Evolutionary conservation across 2,329 filamentous ascomycete species (phyloP).

Genomic region (Pestalotiopsis sp.): DNA sequence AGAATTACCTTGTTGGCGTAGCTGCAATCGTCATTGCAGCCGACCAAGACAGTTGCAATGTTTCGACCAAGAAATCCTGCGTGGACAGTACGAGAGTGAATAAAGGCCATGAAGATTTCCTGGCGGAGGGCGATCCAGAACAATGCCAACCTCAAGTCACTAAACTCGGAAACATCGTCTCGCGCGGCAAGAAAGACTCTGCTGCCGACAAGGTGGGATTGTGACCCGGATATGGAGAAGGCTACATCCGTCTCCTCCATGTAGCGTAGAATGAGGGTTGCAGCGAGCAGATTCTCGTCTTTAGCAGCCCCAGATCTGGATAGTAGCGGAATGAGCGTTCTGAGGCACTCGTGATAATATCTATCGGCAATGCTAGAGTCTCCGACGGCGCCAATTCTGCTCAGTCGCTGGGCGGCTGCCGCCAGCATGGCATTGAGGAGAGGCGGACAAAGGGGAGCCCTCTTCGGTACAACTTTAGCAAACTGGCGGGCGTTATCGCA

Average conservation of each 20-base stretch:
- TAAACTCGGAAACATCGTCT: background rate
- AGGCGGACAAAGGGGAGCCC: background rate
- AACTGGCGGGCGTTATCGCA: constrained; percentile 5
- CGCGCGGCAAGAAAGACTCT: constrained; percentile 2
- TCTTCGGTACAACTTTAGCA: background rate
- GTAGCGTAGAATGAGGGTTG: constrained; percentile 1
- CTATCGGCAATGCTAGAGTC: background rate
- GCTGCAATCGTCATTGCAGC: background rate
- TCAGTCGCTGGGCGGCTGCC: background rate
- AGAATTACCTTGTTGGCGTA: constrained; percentile 4
- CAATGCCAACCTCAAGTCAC: background rate
- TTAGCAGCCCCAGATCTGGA: background rate
- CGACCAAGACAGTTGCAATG: background rate
- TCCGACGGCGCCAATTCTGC: background rate
- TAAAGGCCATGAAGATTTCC: constrained; percentile 6
- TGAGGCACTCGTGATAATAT: constrained; percentile 4
- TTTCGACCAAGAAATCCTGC: background rate
- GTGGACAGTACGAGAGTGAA: background rate
- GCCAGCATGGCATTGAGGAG: constrained; percentile 8
- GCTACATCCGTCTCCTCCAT: constrained; percentile 5
- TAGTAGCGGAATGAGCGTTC: background rate
- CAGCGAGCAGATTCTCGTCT: constrained; percentile 5
- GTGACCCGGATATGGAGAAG: background rate
- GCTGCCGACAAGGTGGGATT: background rate
- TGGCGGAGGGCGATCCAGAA: constrained; percentile 2